A percentile compares a stretch with the other conserved stretches of the same genome.
Conservation (phyloP, 23 red algal genomes). For the Gracilariopsis chorda region DNA sequence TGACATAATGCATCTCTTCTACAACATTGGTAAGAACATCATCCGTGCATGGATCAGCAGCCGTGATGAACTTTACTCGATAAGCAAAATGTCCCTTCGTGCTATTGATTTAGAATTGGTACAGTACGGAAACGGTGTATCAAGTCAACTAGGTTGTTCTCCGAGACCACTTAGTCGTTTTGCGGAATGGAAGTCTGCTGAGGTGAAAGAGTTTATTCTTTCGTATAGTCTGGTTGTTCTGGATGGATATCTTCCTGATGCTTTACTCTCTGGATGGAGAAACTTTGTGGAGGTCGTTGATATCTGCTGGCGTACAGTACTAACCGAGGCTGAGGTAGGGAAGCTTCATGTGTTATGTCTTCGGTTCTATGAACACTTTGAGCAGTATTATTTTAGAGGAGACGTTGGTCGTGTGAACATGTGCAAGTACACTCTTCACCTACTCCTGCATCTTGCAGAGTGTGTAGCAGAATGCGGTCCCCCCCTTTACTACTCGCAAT, state of each 20-base stretch:
- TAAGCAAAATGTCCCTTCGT: background rate
- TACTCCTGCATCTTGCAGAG: background rate
- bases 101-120: background rate
- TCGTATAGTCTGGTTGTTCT: background rate
- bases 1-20: conserved; percentile 7
- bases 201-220: background rate
- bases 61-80: background rate
- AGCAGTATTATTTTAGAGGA: background rate
- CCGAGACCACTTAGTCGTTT: background rate
- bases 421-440: background rate
- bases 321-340: background rate
- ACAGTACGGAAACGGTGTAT: background rate
- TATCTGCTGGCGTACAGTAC: background rate
- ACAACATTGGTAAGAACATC: background rate
- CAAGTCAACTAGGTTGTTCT: background rate
- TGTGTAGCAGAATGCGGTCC: background rate
- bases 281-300: background rate
- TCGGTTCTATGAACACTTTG: background rate
- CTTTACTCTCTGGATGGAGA: background rate
- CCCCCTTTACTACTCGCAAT: background rate
- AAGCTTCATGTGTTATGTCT: background rate
- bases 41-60: background rate
- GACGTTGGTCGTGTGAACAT: background rate
- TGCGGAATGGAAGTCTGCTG: background rate
- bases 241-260: background rate